Conservation (phyloP, 305 asterid genomes). For the Ilex paraguariensis region DNA sequence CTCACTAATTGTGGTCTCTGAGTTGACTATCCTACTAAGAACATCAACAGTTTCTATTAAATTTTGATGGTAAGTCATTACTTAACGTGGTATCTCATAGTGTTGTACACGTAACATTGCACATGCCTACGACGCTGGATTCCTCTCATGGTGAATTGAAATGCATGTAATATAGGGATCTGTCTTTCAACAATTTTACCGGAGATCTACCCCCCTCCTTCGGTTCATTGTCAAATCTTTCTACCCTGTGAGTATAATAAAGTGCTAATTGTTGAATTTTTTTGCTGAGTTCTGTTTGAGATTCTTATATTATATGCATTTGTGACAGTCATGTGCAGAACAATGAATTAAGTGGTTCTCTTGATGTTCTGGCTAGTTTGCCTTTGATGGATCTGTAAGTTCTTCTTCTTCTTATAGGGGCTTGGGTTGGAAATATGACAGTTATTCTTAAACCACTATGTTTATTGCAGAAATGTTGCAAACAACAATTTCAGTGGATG, state of each 20-base stretch:
- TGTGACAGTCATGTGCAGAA: conserved; percentile 65
- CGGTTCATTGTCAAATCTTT: conserved; percentile 64
- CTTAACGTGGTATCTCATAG: no score
- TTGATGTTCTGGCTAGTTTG: conserved; percentile 59
- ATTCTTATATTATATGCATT: conserved; percentile 20
- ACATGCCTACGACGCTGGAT: no score
- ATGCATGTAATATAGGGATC: conserved; percentile 55
- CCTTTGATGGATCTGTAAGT: conserved; percentile 83
- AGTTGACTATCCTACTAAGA: no score
- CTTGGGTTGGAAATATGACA: not conserved
- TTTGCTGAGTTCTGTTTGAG: conserved; percentile 14
- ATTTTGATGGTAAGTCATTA: no score
- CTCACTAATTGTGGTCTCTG: no score
- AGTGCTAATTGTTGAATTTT: conserved; percentile 6
- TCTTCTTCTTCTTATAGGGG: not conserved
- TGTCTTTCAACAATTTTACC: conserved; percentile 73
- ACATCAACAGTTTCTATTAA: no score
- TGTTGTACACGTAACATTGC: no score
- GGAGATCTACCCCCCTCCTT: conserved; percentile 88
- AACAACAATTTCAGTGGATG: conserved; percentile 83
- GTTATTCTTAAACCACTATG: not conserved
- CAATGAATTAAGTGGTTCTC: conserved; percentile 80
- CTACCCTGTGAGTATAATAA: conserved; percentile 69
- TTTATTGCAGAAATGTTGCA: conserved; percentile 77
- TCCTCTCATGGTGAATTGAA: conserved; percentile 11